Evolutionary conservation across 129 eudicot genomes (phyloP), one percentile per base, ranked within the genome.

Genomic region (Logfia minima): DNA sequence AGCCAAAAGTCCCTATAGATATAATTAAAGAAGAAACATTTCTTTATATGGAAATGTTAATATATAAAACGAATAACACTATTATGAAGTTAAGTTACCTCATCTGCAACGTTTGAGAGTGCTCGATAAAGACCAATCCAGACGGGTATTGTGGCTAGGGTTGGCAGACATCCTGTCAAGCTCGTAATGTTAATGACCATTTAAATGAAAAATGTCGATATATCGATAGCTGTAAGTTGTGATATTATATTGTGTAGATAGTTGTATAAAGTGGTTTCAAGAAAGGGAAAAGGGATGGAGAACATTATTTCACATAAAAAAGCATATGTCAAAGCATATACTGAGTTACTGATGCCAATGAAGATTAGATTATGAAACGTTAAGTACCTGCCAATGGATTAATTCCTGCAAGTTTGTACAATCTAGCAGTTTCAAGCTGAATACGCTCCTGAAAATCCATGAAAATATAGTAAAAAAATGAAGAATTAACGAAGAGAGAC

Each of bases 71-170:
- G 31, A 56, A 70, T 22, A 56, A 52, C 5, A 75, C 43, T 29
- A 56, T 22, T 41, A 51, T 21, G 35, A 23, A 59, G 31, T 8
- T 37, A 53, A 2, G 64, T 65, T 86, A 94, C 99, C 97, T 94
- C 99, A 80, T 91, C 85, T 5, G 97, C 99, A 77, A 94, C 99
- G 84, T 94, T 91, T 37, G 99, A 94, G 81, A 94, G 97, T 51
- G 99, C 97, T 78, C 99, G 87, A 81, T 94, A 94, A 41, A 91
- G 96, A 61, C 99, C 99, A 78, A 94, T 94, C 99, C 99, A 94
- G 43, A 94, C 93, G 1, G 99, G 99, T 79, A 94, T 91, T 16
- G 99, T 94, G 70, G 97, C 97, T 70, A 94, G 96, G 5, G 99
- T 94, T 21, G 97, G 99, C 72, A 94, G 86, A 60, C 97, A 94